These are phyloP conservation scores for Cladorrhinum samala DNA, from an alignment of 495 filamentous ascomycete species.

Conservation along the genomic window DNA sequence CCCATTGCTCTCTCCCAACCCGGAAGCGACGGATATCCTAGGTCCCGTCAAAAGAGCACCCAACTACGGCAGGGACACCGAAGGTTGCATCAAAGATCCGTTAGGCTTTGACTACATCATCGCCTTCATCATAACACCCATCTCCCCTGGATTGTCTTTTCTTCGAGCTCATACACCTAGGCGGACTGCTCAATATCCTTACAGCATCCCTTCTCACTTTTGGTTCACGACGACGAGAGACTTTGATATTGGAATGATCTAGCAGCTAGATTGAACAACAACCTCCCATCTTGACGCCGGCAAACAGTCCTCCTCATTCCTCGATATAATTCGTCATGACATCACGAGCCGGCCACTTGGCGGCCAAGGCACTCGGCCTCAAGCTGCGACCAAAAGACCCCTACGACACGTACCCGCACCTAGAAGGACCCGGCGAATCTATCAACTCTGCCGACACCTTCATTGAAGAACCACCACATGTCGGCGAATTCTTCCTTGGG, in stretches of 20 bases:
- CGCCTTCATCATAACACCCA: too few relatives aligned
- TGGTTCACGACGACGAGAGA: too few relatives aligned
- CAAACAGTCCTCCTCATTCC: neutral
- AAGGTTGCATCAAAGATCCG: too few relatives aligned
- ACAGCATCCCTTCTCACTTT: too few relatives aligned
- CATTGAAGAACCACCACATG: slow-evolving; percentile 74
- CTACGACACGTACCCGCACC: slow-evolving; percentile 50
- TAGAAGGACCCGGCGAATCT: slow-evolving; percentile 67
- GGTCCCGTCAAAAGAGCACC: too few relatives aligned
- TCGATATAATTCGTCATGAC: slow-evolving; percentile 11
- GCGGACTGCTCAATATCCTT: too few relatives aligned
- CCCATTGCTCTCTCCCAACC: neutral
- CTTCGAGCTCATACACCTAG: too few relatives aligned
- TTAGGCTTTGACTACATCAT: too few relatives aligned
- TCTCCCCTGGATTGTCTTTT: too few relatives aligned
- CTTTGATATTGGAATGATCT: too few relatives aligned
- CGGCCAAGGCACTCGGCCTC: slow-evolving; percentile 82
- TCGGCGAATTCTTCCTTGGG: slow-evolving; percentile 62
- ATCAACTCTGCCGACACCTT: slow-evolving; percentile 77
- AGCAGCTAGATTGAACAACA: too few relatives aligned
- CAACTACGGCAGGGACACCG: too few relatives aligned
- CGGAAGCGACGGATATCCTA: neutral
- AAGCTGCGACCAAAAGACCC: slow-evolving; percentile 64
- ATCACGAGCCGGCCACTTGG: slow-evolving; percentile 58
- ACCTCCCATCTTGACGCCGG: neutral